Percentiles rank a stretch among this genome's conserved stretches.
These are phyloP conservation scores for Draba incana DNA, from an alignment of 345 rosid genomes.

Conservation along the genomic window DNA sequence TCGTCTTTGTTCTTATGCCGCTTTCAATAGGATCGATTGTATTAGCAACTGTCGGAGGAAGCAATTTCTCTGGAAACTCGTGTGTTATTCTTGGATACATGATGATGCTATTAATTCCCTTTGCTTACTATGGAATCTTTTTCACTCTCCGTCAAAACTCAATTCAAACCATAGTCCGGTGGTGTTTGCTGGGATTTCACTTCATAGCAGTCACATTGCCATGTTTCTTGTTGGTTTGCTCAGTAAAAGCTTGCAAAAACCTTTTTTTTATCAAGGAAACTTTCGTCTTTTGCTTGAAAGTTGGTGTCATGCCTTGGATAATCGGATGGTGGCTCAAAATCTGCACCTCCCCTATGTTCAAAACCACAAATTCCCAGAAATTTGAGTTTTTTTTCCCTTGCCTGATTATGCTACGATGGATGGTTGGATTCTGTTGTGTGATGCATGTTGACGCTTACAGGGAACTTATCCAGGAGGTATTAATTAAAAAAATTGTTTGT, in stretches of 20 bases:
- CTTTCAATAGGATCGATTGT: slow-evolving; percentile 27
- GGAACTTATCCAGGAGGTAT: slow-evolving; percentile 26
- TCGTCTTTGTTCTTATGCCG: slow-evolving; percentile 21
- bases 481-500: background rate
- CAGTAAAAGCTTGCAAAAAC: slow-evolving; percentile 16
- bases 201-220: slow-evolving; percentile 10
- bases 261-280: background rate
- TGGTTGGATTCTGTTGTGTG: background rate
- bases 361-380: background rate
- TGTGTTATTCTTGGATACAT: slow-evolving; percentile 12
- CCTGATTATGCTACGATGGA: background rate
- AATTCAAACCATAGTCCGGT: slow-evolving; percentile 7
- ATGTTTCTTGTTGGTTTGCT: background rate
- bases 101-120: slow-evolving; percentile 1
- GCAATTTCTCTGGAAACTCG: background rate
- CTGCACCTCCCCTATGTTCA: slow-evolving; percentile 25
- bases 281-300: slow-evolving; percentile 10
- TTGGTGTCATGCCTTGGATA: slow-evolving; percentile 34
- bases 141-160: background rate
- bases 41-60: slow-evolving; percentile 8
- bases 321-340: slow-evolving; percentile 31
- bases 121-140: slow-evolving; percentile 6
- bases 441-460: background rate
- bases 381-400: slow-evolving; percentile 8
- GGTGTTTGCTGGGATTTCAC: background rate